Conservation (phyloP, 352 stramenopile species). For the Globisporangium heterothallicum region DNA sequence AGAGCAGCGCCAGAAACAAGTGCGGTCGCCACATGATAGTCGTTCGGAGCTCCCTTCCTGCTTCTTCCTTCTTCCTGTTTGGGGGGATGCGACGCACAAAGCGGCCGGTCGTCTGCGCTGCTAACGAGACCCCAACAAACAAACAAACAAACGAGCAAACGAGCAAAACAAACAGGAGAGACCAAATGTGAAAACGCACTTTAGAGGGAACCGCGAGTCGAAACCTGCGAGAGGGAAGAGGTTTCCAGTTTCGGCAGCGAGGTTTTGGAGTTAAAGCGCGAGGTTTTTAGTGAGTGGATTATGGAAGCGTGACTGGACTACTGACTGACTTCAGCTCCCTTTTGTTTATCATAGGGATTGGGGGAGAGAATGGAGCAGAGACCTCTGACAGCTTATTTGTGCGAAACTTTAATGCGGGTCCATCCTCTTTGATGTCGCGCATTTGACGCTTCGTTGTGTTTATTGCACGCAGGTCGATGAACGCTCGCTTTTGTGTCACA, state of each 20-base stretch:
- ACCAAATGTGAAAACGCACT: neutral
- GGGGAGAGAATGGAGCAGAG: neutral
- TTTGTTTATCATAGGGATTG: too few relatives aligned
- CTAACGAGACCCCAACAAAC: neutral
- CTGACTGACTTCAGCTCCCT: neutral
- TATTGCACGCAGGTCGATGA: too few relatives aligned
- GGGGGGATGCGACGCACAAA: neutral
- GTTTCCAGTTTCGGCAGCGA: too few relatives aligned
- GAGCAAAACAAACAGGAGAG: neutral
- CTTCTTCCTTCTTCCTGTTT: neutral
- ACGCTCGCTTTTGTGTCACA: too few relatives aligned
- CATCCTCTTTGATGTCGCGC: too few relatives aligned
- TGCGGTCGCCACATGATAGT: conserved; percentile 18
- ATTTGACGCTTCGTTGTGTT: neutral
- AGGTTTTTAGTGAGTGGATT: neutral
- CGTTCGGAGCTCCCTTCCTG: neutral
- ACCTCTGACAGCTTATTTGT: conserved; percentile 2
- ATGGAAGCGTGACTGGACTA: neutral
- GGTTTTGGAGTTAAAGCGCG: neutral
- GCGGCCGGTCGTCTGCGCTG: neutral
- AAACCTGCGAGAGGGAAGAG: conserved; percentile 4
- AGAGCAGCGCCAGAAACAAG: conserved; percentile 31
- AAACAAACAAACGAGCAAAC: conserved; percentile 5
- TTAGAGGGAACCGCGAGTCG: conserved; percentile 2
- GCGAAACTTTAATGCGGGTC: too few relatives aligned